Evolutionary conservation across 2,329 filamentous ascomycete genomes (phyloP).

Genomic region (Monosporascus sp.): DNA sequence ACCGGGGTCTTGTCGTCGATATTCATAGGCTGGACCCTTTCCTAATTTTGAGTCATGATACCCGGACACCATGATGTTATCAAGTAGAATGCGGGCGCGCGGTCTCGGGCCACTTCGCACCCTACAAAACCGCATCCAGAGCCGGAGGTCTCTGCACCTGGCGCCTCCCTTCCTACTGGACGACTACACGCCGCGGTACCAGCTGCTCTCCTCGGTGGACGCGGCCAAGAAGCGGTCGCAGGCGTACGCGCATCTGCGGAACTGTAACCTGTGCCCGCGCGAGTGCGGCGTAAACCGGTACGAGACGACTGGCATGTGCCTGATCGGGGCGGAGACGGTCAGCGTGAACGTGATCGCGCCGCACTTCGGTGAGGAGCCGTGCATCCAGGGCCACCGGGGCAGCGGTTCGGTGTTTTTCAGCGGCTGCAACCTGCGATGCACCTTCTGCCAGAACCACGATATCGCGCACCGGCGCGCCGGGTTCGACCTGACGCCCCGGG

Average conservation of each 20-base stretch:
- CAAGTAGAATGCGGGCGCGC: constrained; percentile 11
- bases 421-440: constrained; percentile 68
- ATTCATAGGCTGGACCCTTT: not conserved
- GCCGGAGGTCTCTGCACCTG: constrained; percentile 38
- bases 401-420: constrained; percentile 79
- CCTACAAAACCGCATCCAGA: not conserved
- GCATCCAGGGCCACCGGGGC: constrained; percentile 76
- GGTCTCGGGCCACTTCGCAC: not conserved
- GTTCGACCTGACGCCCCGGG: constrained; percentile 71
- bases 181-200: constrained; percentile 68
- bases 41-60: constrained; percentile 5
- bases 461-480: constrained; percentile 79
- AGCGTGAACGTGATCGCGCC: constrained; percentile 25
- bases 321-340: constrained; percentile 64
- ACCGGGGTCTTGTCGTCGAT: not conserved
- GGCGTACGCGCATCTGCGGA: constrained; percentile 68
- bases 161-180: constrained; percentile 66
- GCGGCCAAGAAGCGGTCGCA: constrained; percentile 67
- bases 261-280: constrained; percentile 78
- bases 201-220: constrained; percentile 61
- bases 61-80: constrained; percentile 14
- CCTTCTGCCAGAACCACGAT: constrained; percentile 78
- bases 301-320: constrained; percentile 70
- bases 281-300: constrained; percentile 77
- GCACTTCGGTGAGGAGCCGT: constrained; percentile 55